Evolutionary conservation across 495 filamentous ascomycete species (phyloP).

Genomic region (Talaromyces wortmannii): DNA sequence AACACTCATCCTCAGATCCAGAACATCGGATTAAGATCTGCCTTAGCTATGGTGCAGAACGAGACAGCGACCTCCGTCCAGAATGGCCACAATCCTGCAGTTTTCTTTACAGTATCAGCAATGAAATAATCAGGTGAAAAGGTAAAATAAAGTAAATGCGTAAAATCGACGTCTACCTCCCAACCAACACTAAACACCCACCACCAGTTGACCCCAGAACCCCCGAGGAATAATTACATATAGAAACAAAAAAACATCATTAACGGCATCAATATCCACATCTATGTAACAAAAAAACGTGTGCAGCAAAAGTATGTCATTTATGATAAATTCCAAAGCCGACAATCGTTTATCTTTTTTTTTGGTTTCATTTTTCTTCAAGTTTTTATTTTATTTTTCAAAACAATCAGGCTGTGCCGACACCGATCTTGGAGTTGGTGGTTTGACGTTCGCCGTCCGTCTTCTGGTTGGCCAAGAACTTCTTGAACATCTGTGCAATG

Average conservation of each 20-base stretch:
- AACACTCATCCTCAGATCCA: no score
- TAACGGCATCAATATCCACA: not conserved
- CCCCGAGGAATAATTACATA: not conserved
- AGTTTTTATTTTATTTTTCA: not conserved
- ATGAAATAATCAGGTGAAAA: no score
- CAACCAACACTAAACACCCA: not conserved
- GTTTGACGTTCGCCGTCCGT: slow-evolving; percentile 22
- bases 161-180: not conserved
- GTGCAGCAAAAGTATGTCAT: not conserved
- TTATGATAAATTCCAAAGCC: not conserved
- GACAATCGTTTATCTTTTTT: not conserved
- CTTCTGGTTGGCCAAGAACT: slow-evolving; percentile 36
- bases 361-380: not conserved
- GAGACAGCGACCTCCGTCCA: no score
- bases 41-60: no score
- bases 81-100: no score
- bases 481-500: slow-evolving; percentile 44
- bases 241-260: no score
- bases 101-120: no score
- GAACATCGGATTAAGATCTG: no score
- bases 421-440: slow-evolving; percentile 31
- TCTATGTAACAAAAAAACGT: not conserved
- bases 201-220: not conserved
- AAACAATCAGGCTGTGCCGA: slow-evolving; percentile 12
- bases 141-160: not conserved